Percentiles rank a stretch among this genome's conserved stretches.
These are phyloP conservation scores for Exophiala calicioides DNA, from an alignment of 2,329 filamentous ascomycete species.

Conservation along the genomic window DNA sequence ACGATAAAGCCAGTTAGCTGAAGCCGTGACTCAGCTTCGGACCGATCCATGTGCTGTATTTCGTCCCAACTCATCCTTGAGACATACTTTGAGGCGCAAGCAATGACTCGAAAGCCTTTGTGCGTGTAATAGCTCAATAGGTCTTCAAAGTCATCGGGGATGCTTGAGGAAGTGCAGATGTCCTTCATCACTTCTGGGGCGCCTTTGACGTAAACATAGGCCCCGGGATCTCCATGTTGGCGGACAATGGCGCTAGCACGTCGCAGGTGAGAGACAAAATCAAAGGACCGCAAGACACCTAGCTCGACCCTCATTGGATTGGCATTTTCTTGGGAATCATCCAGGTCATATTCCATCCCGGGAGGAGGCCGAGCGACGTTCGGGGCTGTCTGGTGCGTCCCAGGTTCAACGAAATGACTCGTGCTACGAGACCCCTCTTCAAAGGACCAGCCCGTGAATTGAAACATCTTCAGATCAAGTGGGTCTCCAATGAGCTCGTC, in stretches of 20 bases:
- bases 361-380: slow-evolving; percentile 82
- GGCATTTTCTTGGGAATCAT: slow-evolving; percentile 41
- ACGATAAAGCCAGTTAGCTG: slow-evolving; percentile 96
- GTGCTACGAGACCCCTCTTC: slow-evolving; percentile 77
- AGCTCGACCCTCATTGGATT: slow-evolving; percentile 66
- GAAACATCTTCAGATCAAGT: slow-evolving; percentile 96
- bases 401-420: slow-evolving; percentile 69
- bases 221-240: slow-evolving; percentile 80
- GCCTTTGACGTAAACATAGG: slow-evolving; percentile 90
- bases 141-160: slow-evolving; percentile 88
- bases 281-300: slow-evolving; percentile 86
- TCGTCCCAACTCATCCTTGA: slow-evolving; percentile 90
- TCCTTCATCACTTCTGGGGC: slow-evolving; percentile 95
- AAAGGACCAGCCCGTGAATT: slow-evolving; percentile 90
- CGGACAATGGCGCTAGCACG: slow-evolving; percentile 91
- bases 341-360: slow-evolving; percentile 58
- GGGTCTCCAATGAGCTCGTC: slow-evolving; percentile 90
- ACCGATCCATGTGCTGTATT: slow-evolving; percentile 86
- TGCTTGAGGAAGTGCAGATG: slow-evolving; percentile 80
- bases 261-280: slow-evolving; percentile 90
- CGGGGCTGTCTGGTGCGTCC: slow-evolving; percentile 70
- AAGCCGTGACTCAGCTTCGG: slow-evolving; percentile 78
- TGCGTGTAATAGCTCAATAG: slow-evolving; percentile 89
- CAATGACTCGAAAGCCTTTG: slow-evolving; percentile 93
- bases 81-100: slow-evolving; percentile 86